Evolutionary conservation across 441 rosid species (phyloP).

Genomic region (Erodium chrysanthum): DNA sequence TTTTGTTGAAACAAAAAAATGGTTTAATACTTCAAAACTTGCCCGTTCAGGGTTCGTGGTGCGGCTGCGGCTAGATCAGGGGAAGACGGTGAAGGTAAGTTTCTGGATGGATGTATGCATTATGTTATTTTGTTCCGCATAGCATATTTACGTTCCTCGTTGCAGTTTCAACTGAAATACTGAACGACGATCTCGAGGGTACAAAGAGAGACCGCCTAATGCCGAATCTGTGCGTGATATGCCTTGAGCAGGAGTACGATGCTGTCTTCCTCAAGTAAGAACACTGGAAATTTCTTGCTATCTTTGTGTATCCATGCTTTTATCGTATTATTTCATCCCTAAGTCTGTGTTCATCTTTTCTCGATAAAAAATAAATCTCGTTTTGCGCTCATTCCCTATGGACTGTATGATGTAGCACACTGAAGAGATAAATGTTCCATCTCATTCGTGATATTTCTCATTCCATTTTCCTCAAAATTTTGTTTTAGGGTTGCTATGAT

Average conservation of each 20-base stretch:
- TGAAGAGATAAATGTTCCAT: too few species aligned
- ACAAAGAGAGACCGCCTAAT: slow-evolving; percentile 46
- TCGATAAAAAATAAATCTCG: neutral
- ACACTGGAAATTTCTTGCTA: neutral
- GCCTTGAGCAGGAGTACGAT: slow-evolving; percentile 85
- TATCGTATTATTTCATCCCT: neutral
- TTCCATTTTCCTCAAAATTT: too few species aligned
- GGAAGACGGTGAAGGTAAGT: slow-evolving; percentile 49
- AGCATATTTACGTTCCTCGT: slow-evolving; percentile 12
- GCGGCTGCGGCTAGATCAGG: slow-evolving; percentile 68
- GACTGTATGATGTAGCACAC: too few species aligned
- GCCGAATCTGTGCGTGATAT: slow-evolving; percentile 90
- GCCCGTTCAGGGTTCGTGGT: slow-evolving; percentile 62
- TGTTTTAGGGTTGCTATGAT: too few species aligned
- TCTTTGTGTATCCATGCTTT: neutral
- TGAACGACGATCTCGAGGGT: slow-evolving; percentile 40
- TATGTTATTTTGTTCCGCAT: slow-evolving; percentile 6
- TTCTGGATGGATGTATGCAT: neutral
- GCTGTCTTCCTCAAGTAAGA: slow-evolving; percentile 87
- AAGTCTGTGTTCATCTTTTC: neutral
- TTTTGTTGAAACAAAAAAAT: slow-evolving; percentile 15
- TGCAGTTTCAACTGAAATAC: slow-evolving; percentile 35
- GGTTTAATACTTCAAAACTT: slow-evolving; percentile 6
- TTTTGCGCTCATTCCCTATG: too few species aligned
- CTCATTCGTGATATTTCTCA: too few species aligned